A percentile compares a stretch with the other conserved stretches of the same genome.
These are phyloP conservation scores for Leishmania lainsoni DNA, from an alignment of 208 protist genomes.

Conservation along the genomic window DNA sequence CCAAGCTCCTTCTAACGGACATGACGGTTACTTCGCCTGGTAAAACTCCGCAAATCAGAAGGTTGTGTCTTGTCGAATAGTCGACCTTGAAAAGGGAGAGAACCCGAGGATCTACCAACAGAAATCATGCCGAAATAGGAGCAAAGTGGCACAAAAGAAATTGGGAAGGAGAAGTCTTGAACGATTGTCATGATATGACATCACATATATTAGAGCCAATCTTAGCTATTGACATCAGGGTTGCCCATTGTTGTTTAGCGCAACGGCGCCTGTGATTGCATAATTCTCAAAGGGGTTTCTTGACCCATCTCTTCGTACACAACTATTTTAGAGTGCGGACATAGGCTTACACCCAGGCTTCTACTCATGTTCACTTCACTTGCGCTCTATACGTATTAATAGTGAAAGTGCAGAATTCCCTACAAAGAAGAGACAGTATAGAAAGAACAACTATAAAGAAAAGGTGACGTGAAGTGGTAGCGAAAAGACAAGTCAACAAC, in stretches of 20 bases:
- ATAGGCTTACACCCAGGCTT: not conserved
- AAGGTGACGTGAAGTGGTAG: not conserved
- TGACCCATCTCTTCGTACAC: not conserved
- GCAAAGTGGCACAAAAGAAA: not conserved
- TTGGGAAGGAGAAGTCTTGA: not conserved
- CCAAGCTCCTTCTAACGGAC: slow-evolving; percentile 30
- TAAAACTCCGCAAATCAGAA: not conserved
- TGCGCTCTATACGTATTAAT: not conserved
- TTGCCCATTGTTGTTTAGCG: too few species aligned
- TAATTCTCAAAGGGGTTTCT: too few species aligned
- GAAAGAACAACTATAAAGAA: slow-evolving; percentile 28
- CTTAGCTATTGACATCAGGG: not conserved
- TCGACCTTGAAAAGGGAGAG: not conserved
- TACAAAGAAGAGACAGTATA: not conserved
- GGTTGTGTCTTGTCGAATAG: not conserved
- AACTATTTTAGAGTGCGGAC: not conserved
- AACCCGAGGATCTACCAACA: not conserved
- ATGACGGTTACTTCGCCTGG: slow-evolving; percentile 29
- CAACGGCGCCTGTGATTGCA: not conserved
- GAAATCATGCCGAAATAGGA: not conserved
- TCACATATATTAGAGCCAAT: not conserved
- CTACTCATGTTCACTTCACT: not conserved
- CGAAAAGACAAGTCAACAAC: not conserved
- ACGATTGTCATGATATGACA: not conserved
- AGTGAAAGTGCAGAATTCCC: not conserved